A percentile compares a stretch with the other conserved stretches of the same genome.
These are phyloP conservation scores for Amborella trichopoda DNA, from an alignment of 164 flowering plant species.

Conservation along the genomic window DNA sequence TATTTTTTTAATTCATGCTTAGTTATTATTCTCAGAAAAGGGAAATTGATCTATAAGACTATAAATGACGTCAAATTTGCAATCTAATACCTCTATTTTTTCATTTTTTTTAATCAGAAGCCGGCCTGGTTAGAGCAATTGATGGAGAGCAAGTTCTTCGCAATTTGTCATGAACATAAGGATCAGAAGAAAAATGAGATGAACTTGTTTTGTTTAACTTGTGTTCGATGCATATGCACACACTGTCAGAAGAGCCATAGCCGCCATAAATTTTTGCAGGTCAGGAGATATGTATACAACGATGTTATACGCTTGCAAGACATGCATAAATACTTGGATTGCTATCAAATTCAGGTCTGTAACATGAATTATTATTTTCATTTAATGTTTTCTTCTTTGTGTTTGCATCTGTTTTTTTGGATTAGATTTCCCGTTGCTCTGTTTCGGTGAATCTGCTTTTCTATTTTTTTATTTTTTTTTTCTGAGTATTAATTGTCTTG, in stretches of 20 bases:
- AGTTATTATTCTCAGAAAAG: neutral
- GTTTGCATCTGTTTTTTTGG: no score
- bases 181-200: slow-evolving; percentile 34
- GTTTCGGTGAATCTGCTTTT: no score
- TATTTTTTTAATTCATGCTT: neutral
- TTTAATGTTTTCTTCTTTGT: no score
- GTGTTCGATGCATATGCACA: slow-evolving; percentile 32
- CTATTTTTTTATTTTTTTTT: no score
- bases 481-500: no score
- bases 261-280: slow-evolving; percentile 36
- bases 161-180: slow-evolving; percentile 8
- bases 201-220: slow-evolving; percentile 60
- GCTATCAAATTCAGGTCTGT: slow-evolving; percentile 63
- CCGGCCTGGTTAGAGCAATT: slow-evolving; percentile 11
- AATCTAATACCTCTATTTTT: no score
- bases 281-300: slow-evolving; percentile 62
- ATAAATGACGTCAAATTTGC: no score
- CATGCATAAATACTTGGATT: slow-evolving; percentile 47
- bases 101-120: no score
- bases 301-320: slow-evolving; percentile 60
- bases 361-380: no score
- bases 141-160: slow-evolving; percentile 11
- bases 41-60: no score
- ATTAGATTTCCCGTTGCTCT: no score
- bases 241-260: slow-evolving; percentile 31